These are phyloP conservation scores for Ceratocystis cacaofunesta DNA, from an alignment of 2,329 filamentous ascomycete genomes.

Conservation along the genomic window DNA sequence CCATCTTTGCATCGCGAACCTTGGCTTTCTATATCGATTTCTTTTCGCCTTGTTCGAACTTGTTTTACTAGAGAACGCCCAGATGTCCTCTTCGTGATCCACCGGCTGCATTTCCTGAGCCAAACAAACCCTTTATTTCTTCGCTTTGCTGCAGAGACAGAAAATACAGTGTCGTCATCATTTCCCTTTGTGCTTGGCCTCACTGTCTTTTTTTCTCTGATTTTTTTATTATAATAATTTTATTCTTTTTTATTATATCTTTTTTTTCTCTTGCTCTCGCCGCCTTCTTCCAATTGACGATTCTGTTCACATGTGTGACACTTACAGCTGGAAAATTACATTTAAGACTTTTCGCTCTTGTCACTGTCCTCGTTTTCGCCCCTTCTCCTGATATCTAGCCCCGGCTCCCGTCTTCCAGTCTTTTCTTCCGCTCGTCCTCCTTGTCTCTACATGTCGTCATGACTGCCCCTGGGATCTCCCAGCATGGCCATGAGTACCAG, in stretches of 20 bases:
- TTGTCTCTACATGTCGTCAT: constrained; percentile 10
- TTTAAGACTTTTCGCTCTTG: neutral
- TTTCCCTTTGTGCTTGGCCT: neutral
- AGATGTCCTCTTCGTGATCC: neutral
- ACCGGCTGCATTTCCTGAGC: neutral
- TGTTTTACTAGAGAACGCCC: neutral
- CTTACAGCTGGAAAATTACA: neutral
- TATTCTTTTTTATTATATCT: neutral
- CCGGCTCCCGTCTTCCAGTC: neutral
- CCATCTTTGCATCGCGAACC: neutral
- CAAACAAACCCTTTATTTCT: constrained; percentile 1
- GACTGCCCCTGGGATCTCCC: constrained; percentile 10
- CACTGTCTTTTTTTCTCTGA: neutral
- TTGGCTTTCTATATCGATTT: neutral
- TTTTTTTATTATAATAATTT: neutral
- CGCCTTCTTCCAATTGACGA: neutral
- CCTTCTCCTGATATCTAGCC: neutral
- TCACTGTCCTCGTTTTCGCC: neutral
- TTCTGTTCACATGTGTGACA: neutral
- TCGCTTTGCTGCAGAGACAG: neutral
- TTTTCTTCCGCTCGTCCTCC: neutral
- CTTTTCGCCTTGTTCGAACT: neutral
- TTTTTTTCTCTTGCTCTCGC: neutral
- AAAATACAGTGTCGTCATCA: constrained; percentile 1
- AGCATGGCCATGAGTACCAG: constrained; percentile 27